Percentiles rank a stretch among this genome's conserved stretches.
These are phyloP conservation scores for Neoascochyta sp. DNA, from an alignment of 2,329 filamentous ascomycete genomes.

Conservation along the genomic window DNA sequence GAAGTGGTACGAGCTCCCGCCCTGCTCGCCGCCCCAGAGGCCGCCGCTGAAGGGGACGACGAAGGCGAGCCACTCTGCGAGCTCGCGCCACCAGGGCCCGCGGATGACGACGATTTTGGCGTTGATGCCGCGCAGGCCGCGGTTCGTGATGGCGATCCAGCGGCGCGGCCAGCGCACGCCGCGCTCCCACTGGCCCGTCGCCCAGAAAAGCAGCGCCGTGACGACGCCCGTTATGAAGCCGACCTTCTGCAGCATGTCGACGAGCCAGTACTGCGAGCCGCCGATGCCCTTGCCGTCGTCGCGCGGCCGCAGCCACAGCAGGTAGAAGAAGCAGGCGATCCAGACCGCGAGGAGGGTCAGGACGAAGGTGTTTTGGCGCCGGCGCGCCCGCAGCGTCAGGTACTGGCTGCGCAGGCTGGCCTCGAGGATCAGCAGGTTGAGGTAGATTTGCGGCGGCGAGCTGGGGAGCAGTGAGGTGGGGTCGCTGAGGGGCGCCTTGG, in stretches of 20 bases:
- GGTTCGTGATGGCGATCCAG: constrained; percentile 85
- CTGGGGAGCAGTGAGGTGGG: constrained; percentile 80
- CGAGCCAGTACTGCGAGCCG: constrained; percentile 92
- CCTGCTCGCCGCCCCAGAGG: constrained; percentile 44
- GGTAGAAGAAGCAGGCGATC: constrained; percentile 82
- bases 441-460: constrained; percentile 91
- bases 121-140: constrained; percentile 88
- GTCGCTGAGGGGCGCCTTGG: constrained; percentile 51
- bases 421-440: constrained; percentile 96
- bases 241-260: constrained; percentile 86
- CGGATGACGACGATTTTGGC: constrained; percentile 90
- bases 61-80: constrained; percentile 68
- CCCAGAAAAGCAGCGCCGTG: constrained; percentile 84
- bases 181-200: constrained; percentile 92
- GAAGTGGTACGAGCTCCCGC: constrained; percentile 68
- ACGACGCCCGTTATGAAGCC: constrained; percentile 88
- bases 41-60: constrained; percentile 65
- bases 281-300: constrained; percentile 90
- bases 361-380: constrained; percentile 91
- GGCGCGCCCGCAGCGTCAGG: constrained; percentile 79
- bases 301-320: constrained; percentile 89
- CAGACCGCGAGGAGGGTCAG: constrained; percentile 74
- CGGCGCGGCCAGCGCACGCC: constrained; percentile 90
- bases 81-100: constrained; percentile 75
- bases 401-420: constrained; percentile 90